These are phyloP conservation scores for Acrocalymma vagum DNA, from an alignment of 2,329 filamentous ascomycete genomes.

Conservation along the genomic window DNA sequence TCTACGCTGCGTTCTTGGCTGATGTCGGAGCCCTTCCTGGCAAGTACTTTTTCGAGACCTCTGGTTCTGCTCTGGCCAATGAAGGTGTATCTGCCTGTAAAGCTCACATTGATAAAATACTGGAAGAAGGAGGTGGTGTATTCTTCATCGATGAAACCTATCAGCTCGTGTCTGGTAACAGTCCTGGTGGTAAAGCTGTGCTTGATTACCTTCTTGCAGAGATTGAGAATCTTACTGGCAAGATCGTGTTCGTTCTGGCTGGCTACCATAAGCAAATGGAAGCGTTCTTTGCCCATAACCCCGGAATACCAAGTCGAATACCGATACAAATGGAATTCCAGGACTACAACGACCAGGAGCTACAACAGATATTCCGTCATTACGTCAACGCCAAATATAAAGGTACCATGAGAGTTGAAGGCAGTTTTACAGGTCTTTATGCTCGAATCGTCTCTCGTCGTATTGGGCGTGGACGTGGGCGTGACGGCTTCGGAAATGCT, in stretches of 20 bases:
- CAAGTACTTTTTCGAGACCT: constrained; percentile 68
- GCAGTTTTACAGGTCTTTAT: constrained; percentile 67
- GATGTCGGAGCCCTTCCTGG: constrained; percentile 71
- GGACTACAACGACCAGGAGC: constrained; percentile 73
- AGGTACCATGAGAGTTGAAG: constrained; percentile 66
- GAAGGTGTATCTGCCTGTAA: constrained; percentile 68
- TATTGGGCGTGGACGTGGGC: constrained; percentile 68
- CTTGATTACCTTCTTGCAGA: constrained; percentile 77
- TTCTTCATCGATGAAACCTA: constrained; percentile 85
- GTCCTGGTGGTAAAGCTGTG: constrained; percentile 65
- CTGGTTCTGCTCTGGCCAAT: constrained; percentile 71
- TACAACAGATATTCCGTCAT: constrained; percentile 67
- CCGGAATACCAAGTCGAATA: constrained; percentile 74
- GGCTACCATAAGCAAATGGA: constrained; percentile 82
- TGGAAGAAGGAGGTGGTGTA: constrained; percentile 69
- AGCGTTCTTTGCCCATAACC: constrained; percentile 77
- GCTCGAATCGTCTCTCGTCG: constrained; percentile 69
- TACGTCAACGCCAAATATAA: constrained; percentile 65
- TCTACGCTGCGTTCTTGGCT: constrained; percentile 73
- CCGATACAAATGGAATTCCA: constrained; percentile 71
- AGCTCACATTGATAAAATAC: constrained; percentile 64
- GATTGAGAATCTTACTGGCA: constrained; percentile 75
- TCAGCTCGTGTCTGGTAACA: constrained; percentile 70
- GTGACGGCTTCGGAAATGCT: constrained; percentile 77
- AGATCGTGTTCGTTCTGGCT: constrained; percentile 75